Evolutionary conservation across 768 basidiomycete genomes (phyloP).

Genomic region (Tylopilus cervinicoccineus): DNA sequence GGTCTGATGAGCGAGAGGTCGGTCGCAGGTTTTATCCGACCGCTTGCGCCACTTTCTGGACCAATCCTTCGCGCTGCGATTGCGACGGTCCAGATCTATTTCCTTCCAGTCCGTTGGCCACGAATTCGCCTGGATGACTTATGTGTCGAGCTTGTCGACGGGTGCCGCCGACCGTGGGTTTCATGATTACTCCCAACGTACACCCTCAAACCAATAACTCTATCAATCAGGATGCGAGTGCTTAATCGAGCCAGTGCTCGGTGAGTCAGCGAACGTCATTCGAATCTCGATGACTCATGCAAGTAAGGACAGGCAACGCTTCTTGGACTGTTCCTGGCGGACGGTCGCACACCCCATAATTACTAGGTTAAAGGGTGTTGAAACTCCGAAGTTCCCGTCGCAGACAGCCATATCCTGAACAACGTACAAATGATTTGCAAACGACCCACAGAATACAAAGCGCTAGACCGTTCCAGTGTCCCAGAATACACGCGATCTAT

Average conservation of each 20-base stretch:
- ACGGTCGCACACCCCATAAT: constrained; percentile 12
- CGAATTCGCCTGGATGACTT: not conserved
- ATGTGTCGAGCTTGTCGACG: constrained; percentile 4
- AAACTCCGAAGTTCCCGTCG: constrained; percentile 14
- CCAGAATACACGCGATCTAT: constrained; percentile 19
- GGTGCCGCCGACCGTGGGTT: constrained; percentile 10
- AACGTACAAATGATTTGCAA: constrained; percentile 15
- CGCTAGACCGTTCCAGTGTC: constrained; percentile 16
- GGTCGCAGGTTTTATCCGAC: constrained; percentile 2
- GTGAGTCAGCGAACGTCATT: constrained; percentile 19
- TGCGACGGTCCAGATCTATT: not conserved
- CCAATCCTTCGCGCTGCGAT: not conserved
- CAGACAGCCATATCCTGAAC: constrained; percentile 9
- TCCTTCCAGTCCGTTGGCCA: not conserved
- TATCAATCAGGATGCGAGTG: constrained; percentile 4
- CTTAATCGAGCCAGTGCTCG: constrained; percentile 6
- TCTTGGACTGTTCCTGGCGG: constrained; percentile 6
- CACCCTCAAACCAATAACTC: not conserved
- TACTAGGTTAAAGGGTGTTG: constrained; percentile 16
- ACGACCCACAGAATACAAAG: constrained; percentile 23
- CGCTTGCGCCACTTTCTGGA: not conserved
- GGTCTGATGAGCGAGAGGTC: constrained; percentile 1
- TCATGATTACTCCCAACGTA: not conserved
- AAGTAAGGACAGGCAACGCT: not conserved
- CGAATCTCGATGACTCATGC: constrained; percentile 6